Conservation (phyloP, 805 yeast genomes). For the Candida quercuum region DNA sequence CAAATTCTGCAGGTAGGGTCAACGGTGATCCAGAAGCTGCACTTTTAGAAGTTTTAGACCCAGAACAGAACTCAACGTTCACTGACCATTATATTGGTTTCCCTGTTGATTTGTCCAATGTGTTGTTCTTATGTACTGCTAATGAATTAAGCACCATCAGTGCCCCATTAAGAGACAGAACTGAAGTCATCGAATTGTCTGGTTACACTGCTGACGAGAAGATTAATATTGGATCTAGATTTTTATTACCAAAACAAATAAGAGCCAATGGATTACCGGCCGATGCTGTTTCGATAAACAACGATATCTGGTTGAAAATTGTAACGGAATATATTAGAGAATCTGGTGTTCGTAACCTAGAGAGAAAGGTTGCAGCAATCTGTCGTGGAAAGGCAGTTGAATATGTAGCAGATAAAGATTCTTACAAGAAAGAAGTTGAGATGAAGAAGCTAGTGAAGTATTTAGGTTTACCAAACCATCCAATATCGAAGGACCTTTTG, state of each 20-base stretch:
- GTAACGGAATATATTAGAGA: conserved; percentile 74
- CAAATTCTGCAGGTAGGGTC: conserved; percentile 33
- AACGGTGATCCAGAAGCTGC: conserved; percentile 93
- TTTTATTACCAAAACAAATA: conserved; percentile 71
- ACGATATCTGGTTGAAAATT: conserved; percentile 52
- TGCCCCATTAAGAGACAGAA: conserved; percentile 74
- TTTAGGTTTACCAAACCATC: conserved; percentile 59
- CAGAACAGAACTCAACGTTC: conserved; percentile 77
- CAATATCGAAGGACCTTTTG: conserved; percentile 36
- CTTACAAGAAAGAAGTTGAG: conserved; percentile 29
- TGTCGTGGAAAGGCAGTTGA: conserved; percentile 84
- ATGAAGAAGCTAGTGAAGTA: conserved; percentile 58
- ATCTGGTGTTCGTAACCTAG: conserved; percentile 80
- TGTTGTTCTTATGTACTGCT: conserved; percentile 81
- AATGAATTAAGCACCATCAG: conserved; percentile 68
- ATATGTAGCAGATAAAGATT: conserved; percentile 25
- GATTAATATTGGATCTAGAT: conserved; percentile 60
- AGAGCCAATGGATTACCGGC: conserved; percentile 56
- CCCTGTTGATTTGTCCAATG: conserved; percentile 79
- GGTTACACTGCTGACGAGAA: conserved; percentile 83
- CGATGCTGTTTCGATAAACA: conserved; percentile 39
- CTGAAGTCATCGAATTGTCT: conserved; percentile 72
- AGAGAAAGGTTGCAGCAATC: conserved; percentile 66
- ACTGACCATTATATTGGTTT: conserved; percentile 82
- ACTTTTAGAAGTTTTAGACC: conserved; percentile 80